Conservation (phyloP, 139 green algal genomes). For the Chlamydomonas incerta region DNA sequence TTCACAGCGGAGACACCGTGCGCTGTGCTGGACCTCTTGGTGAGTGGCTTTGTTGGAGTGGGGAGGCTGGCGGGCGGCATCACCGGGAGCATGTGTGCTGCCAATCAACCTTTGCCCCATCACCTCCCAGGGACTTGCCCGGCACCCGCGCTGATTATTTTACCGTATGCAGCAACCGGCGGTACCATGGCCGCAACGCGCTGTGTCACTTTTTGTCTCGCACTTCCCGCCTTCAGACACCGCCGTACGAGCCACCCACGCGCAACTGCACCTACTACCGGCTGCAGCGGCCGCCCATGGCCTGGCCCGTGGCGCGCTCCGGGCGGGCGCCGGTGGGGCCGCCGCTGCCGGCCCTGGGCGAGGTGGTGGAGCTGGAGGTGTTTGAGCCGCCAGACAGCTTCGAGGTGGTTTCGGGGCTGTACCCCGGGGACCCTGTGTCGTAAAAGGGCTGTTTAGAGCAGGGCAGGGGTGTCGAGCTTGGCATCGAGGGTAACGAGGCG, state of each 20-base stretch:
- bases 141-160: no score
- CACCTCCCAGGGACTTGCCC: no score
- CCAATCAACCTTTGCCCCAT: no score
- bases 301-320: not conserved
- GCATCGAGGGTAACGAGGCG: no score
- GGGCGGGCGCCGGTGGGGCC: not conserved
- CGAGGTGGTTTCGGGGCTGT: constrained; percentile 30
- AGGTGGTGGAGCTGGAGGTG: constrained; percentile 35
- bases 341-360: not conserved
- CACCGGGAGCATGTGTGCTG: no score
- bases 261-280: constrained; percentile 92
- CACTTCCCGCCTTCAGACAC: constrained; percentile 70
- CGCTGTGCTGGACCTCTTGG: constrained; percentile 90
- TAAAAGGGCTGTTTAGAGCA: no score
- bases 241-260: constrained; percentile 79
- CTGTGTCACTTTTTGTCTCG: no score
- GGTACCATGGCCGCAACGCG: no score
- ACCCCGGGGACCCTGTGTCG: constrained; percentile 31
- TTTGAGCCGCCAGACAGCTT: constrained; percentile 36
- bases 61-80: no score
- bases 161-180: no score
- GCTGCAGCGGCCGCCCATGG: constrained; percentile 31
- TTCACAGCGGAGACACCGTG: constrained; percentile 88
- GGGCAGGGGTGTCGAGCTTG: no score
- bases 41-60: no score